Percentiles rank a stretch among this genome's conserved stretches.
phyloP scores from a whole-genome alignment of 352 stramenopile genomes.

The Phytophthora podocarpi region DNA sequence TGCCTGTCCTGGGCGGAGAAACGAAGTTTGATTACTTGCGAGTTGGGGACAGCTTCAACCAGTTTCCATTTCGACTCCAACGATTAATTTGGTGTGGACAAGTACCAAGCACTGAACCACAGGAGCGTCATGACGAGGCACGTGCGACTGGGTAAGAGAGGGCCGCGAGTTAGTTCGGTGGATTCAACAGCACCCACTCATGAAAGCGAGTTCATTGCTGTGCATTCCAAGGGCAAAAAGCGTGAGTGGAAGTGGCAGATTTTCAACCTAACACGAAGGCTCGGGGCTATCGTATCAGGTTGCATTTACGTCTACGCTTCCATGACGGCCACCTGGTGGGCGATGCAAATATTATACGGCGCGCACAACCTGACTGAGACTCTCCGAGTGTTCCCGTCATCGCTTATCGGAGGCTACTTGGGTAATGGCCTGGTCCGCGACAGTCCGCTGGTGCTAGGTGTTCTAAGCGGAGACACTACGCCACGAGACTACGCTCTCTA shows the following conservation, averaged over 20 bases:
- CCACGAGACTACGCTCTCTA: constrained; percentile 37
- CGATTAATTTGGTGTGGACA: not conserved
- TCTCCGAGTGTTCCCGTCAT: constrained; percentile 10
- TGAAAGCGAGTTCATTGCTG: constrained; percentile 12
- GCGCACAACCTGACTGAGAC: constrained; percentile 14
- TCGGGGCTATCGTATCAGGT: constrained; percentile 18
- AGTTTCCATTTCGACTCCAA: constrained; percentile 4
- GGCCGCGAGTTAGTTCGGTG: constrained; percentile 8
- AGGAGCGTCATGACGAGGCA: constrained; percentile 5
- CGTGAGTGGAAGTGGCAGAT: constrained; percentile 16
- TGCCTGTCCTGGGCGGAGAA: not conserved
- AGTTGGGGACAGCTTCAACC: not conserved
- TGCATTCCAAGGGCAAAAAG: constrained; percentile 16
- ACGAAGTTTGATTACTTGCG: not conserved
- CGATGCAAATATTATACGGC: constrained; percentile 27
- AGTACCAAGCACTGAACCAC: not conserved
- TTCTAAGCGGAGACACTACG: constrained; percentile 23
- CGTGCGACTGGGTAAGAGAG: constrained; percentile 9
- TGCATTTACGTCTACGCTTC: constrained; percentile 38
- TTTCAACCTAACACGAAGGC: constrained; percentile 30
- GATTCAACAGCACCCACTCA: constrained; percentile 10
- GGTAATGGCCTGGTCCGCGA: constrained; percentile 28
- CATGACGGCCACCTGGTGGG: constrained; percentile 24
- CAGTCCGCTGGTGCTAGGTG: constrained; percentile 32
- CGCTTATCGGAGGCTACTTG: constrained; percentile 33